Evolutionary conservation across 345 rosid genomes (phyloP), one percentile per base, ranked within the genome.

Genomic region (Odontarrhena argentea): DNA sequence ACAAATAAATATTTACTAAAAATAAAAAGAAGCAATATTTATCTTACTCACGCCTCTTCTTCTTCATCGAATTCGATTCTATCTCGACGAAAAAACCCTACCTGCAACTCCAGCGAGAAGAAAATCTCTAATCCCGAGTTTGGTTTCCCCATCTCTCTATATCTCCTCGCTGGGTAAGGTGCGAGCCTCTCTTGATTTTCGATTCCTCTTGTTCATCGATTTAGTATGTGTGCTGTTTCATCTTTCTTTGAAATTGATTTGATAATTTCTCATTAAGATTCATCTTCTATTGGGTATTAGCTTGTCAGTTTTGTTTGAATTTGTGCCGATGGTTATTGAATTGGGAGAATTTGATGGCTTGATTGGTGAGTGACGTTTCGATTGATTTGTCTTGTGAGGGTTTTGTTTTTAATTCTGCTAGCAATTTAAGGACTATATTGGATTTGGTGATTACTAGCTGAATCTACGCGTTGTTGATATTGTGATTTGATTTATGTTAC

Each of bases 31-130:
- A 34, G 54, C 14, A 32, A 65, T 65, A 2, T 38, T 15, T 36
- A 3, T 67, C 47, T 65, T 62, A 51, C 25, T 49, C 40, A 61
- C 74, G 55, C 41, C 47, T 49, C 44, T 55, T 4, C 48, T 2
- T 34, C 15, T 3, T 30, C 15, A 0, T 4, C 9, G 22, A 24
- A 46, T 58, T 43, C 71, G 71, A 65, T 65, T 55, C 57, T 25
- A 36, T 65, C 77, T 34, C 56, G 5, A 51, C 49, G 62, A 60
- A 24, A 57, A 67, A 73, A 53, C 67, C 77, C 67, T 73, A 66
- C 13, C n/a, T n/a, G 9, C 61, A 14, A 12, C 71, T 65, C 62
- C 13, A 24, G 67, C 49, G 72, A 65, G 67, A 58, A 73, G 72
- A 66, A 26, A 13, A 51, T 65, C 37, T 51, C 0, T 58, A 59